Evolutionary conservation across 345 rosid species (phyloP), one percentile per base, ranked within the genome.

Genomic region (Moricandia arvensis): DNA sequence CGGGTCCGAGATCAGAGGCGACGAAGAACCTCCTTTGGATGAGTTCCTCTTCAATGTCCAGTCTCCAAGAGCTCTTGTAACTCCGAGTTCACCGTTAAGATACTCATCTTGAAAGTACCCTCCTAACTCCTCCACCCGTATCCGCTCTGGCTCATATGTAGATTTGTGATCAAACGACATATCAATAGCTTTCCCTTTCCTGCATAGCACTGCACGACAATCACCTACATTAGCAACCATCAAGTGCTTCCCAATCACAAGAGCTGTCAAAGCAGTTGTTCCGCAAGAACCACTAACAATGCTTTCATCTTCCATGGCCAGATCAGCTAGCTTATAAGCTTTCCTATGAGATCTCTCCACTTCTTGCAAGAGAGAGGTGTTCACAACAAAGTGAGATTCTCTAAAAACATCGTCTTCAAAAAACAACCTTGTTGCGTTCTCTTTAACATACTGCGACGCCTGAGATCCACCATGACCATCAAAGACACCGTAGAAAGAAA

Each of bases 181-280:
- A 68, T 87, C 90, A 59, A 84, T 72, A 17, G 96, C 94, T 2
- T 41, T 53, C 49, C 98, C 98, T 24, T 47, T 43, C 49, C 84
- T 84, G 30, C 94, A 93, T 41, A 91, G 83, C 54, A 94, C 96
- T 43, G 98, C 96, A 43, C 95, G 90, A 30, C 91, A 93, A 79
- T 94, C 98, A 2, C 98, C 95, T 17, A 86, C 97, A 77, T 94
- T 94, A 77, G 97, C 97, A 67, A 94, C 95, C 69, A 90, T 69
- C 33, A 79, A 49, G 74, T 81, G 86, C 84, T 96, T 82, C 57
- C 98, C 98, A 55, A 88, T 87, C 57, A 91, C 87, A 86, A 94
- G 82, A 37, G 96, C 96, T 2, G 98, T 86, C 60, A 94, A 87
- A 5, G 91, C 93, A n/a, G 97, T 94, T 31, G 97, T 88, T 61